Conservation (phyloP, 2,329 filamentous ascomycete species). For the Colletotrichum horii region DNA sequence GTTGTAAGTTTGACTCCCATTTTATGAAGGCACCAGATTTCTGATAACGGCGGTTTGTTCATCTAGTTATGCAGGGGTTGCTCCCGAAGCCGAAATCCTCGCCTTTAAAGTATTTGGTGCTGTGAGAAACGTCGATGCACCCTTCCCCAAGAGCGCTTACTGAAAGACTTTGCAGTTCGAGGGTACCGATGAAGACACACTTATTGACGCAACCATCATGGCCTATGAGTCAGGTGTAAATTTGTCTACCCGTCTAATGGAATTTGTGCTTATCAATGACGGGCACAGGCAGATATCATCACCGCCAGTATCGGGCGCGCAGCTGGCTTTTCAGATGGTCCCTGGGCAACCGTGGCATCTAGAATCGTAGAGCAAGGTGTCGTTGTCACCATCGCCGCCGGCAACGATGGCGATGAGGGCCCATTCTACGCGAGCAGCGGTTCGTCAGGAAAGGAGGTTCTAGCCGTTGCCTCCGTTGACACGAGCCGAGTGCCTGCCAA, state of each 20-base stretch:
- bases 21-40: not conserved
- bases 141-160: not conserved
- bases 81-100: constrained; percentile 27
- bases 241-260: not conserved
- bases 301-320: constrained; percentile 15
- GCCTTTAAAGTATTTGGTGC: constrained; percentile 29
- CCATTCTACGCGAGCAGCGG: constrained; percentile 51
- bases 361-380: constrained; percentile 40
- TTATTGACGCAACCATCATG: constrained; percentile 18
- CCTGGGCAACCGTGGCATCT: constrained; percentile 14
- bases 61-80: constrained; percentile 25
- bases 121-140: not conserved
- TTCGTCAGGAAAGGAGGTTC: constrained; percentile 44
- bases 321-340: constrained; percentile 9
- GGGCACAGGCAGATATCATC: constrained; percentile 9
- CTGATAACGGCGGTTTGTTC: not conserved
- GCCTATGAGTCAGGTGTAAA: constrained; percentile 18
- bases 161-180: not conserved
- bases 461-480: constrained; percentile 47
- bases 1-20: not conserved
- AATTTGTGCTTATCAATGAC: not conserved
- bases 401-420: constrained; percentile 54
- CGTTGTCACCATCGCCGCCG: constrained; percentile 54
- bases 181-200: constrained; percentile 18
- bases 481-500: constrained; percentile 30